Conservation (phyloP, 2,329 filamentous ascomycete genomes). For the Escovopsis sp. region DNA sequence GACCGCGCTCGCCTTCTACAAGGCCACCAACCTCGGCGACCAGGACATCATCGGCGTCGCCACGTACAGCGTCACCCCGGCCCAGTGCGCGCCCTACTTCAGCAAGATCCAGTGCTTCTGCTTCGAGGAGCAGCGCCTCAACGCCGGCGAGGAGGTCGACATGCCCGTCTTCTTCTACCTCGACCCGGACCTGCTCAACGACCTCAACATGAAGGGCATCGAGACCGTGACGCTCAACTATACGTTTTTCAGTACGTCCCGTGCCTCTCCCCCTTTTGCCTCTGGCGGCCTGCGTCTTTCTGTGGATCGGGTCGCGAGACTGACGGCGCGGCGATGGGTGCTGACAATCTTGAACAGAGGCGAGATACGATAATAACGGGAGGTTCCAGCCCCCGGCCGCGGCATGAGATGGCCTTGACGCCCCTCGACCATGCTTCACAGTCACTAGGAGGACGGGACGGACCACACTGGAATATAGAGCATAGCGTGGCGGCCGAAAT, state of each 20-base stretch:
- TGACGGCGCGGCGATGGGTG: neutral
- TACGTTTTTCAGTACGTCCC: constrained; percentile 85
- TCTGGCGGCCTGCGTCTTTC: no score
- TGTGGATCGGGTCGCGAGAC: no score
- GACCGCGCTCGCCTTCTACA: constrained; percentile 95
- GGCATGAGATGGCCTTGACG: constrained; percentile 6
- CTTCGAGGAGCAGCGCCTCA: constrained; percentile 90
- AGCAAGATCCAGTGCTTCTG: constrained; percentile 99
- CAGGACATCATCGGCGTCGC: constrained; percentile 96
- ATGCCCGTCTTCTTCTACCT: constrained; percentile 99
- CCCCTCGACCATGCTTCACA: neutral
- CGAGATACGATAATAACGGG: constrained; percentile 32
- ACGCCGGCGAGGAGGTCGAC: constrained; percentile 91
- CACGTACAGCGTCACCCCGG: constrained; percentile 93
- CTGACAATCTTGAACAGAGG: constrained; percentile 26
- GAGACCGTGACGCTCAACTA: constrained; percentile 94
- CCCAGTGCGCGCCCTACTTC: constrained; percentile 92
- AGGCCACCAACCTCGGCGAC: constrained; percentile 78
- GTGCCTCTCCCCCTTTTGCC: neutral
- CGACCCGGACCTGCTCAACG: constrained; percentile 85
- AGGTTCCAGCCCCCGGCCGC: constrained; percentile 25
- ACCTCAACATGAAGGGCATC: constrained; percentile 83
- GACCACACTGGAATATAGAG: neutral
- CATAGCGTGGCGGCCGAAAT: neutral
- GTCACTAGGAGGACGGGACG: no score